Conservation (phyloP, 352 stramenopile species). For the Phytophthora meadii region DNA sequence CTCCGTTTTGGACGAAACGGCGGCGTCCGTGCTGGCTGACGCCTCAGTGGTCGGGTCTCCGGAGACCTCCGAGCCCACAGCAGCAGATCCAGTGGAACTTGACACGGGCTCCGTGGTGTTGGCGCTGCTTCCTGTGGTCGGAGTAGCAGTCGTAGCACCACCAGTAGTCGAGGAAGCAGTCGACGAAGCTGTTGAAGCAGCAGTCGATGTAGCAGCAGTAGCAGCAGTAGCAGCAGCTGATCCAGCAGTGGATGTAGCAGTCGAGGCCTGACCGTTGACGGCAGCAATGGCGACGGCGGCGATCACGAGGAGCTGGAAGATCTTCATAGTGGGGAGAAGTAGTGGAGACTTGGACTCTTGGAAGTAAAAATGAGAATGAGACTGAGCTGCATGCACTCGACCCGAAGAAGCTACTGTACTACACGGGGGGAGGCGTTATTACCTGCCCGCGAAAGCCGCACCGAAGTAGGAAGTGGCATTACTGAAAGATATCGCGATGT, state of each 20-base stretch:
- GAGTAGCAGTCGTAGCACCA: background rate
- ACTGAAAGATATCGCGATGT: conserved; percentile 29
- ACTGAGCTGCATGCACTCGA: background rate
- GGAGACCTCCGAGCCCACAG: background rate
- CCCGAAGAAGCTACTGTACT: background rate
- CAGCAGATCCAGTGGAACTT: background rate
- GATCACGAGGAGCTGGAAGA: conserved; percentile 37
- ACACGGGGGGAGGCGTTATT: too few species aligned
- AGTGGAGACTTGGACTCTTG: conserved; percentile 24
- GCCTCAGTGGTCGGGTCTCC: background rate
- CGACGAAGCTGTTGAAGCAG: conserved; percentile 6
- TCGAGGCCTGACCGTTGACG: conserved; percentile 27
- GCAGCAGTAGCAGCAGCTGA: conserved; percentile 6
- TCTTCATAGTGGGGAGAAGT: conserved; percentile 30
- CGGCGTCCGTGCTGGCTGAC: conserved; percentile 2
- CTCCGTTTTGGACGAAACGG: background rate
- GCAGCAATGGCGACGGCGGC: conserved; percentile 30
- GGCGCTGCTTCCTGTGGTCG: conserved; percentile 6
- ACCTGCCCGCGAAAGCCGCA: background rate
- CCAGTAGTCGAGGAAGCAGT: conserved; percentile 9
- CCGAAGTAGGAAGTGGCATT: conserved; percentile 1
- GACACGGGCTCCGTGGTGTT: conserved; percentile 6
- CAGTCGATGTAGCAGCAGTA: conserved; percentile 8
- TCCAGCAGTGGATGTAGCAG: conserved; percentile 5
- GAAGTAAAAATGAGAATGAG: conserved; percentile 29